Percentiles rank a stretch among this genome's conserved stretches.
phyloP scores from a whole-genome alignment of 768 basidiomycete species.

The Tephrocybe sp. region DNA sequence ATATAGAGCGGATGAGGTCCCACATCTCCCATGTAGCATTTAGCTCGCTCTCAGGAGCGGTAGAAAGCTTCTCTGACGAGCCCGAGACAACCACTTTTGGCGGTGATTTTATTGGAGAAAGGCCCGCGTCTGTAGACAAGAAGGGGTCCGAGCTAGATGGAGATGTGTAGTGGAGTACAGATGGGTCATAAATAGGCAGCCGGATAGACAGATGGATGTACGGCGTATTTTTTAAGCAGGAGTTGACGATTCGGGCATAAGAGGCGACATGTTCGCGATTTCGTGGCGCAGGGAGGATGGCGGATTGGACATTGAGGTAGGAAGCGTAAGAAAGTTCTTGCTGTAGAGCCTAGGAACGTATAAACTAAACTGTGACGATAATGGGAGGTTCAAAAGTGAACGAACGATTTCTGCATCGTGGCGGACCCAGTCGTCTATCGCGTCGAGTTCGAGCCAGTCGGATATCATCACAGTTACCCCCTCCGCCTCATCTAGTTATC shows the following conservation, averaged over 20 bases:
- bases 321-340: constrained; percentile 93
- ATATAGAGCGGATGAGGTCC: constrained; percentile 91
- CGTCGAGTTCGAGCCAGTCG: constrained; percentile 95
- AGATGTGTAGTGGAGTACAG: constrained; percentile 42
- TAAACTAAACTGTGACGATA: constrained; percentile 1
- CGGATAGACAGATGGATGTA: constrained; percentile 82
- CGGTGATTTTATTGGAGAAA: constrained; percentile 18
- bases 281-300: constrained; percentile 86
- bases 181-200: constrained; percentile 79
- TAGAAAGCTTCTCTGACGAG: constrained; percentile 28
- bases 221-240: constrained; percentile 67
- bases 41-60: constrained; percentile 53
- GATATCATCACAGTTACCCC: constrained; percentile 76
- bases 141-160: constrained; percentile 12
- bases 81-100: constrained; percentile 39
- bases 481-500: constrained; percentile 65
- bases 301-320: constrained; percentile 84
- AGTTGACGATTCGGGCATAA: constrained; percentile 88
- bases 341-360: constrained; percentile 67
- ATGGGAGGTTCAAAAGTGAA: constrained; percentile 11
- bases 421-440: constrained; percentile 88
- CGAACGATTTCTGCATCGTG: constrained; percentile 94
- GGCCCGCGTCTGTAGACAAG: constrained; percentile 18
- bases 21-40: constrained; percentile 97
- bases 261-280: constrained; percentile 84